Evolutionary conservation across 2,329 filamentous ascomycete genomes (phyloP).

Genomic region (Fusarium oligoseptatum): DNA sequence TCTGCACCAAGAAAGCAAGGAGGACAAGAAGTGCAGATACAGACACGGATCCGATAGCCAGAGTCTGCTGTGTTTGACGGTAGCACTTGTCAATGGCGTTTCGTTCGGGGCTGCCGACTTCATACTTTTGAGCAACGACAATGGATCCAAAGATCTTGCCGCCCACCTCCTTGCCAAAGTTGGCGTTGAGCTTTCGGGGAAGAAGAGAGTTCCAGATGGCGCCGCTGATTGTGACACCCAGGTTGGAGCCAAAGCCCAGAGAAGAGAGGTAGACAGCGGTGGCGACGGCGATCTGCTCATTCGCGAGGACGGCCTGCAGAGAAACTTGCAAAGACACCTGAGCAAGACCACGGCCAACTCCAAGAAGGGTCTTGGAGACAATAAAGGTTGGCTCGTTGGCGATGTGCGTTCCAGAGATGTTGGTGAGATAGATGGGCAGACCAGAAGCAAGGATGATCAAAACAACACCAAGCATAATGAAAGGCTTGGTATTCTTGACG

Average conservation of each 20-base stretch:
- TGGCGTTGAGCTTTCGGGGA: slow-evolving; percentile 10
- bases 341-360: slow-evolving; percentile 27
- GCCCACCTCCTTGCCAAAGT: slow-evolving; percentile 18
- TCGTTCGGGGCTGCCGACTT: slow-evolving; percentile 17
- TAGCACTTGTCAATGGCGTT: slow-evolving; percentile 25
- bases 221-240: slow-evolving; percentile 29
- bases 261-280: slow-evolving; percentile 36
- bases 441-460: slow-evolving; percentile 35
- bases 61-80: slow-evolving; percentile 28
- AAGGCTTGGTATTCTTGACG: slow-evolving; percentile 30
- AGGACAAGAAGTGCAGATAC: slow-evolving; percentile 17
- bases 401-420: slow-evolving; percentile 29
- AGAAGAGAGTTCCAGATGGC: slow-evolving; percentile 38
- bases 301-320: slow-evolving; percentile 16
- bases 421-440: slow-evolving; percentile 33
- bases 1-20: slow-evolving; percentile 9
- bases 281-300: slow-evolving; percentile 31
- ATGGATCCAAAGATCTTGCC: slow-evolving; percentile 32
- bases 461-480: slow-evolving; percentile 25
- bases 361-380: slow-evolving; percentile 30
- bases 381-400: slow-evolving; percentile 33
- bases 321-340: slow-evolving; percentile 28
- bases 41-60: slow-evolving; percentile 30
- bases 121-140: slow-evolving; percentile 25
- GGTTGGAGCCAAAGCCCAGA: slow-evolving; percentile 28